These are phyloP conservation scores for Helianthus annuus DNA, from an alignment of 129 eudicot species.

Conservation along the genomic window DNA sequence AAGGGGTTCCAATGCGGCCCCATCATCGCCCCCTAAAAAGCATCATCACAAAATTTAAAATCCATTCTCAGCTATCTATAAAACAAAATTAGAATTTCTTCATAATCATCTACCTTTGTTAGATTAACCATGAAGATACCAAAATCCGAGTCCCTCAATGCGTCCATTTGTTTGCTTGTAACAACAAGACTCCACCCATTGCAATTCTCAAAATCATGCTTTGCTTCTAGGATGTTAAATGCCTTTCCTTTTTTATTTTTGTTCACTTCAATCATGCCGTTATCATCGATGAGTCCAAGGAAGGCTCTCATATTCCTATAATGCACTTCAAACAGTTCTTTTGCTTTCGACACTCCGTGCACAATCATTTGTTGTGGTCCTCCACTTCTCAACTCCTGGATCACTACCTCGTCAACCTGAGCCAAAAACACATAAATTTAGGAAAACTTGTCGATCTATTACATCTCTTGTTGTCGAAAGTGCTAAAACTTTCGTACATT, in stretches of 20 bases:
- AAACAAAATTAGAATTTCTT: too few species aligned
- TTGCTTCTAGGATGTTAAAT: constrained; percentile 53
- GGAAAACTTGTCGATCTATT: too few species aligned
- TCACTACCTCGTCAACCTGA: constrained; percentile 59
- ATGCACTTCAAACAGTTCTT: constrained; percentile 41
- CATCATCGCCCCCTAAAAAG: constrained; percentile 81
- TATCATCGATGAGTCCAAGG: constrained; percentile 33
- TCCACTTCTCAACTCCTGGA: constrained; percentile 49
- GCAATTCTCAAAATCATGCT: constrained; percentile 63
- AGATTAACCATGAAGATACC: constrained; percentile 80
- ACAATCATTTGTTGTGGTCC: constrained; percentile 51
- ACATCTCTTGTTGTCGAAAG: not conserved
- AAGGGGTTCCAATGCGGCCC: constrained; percentile 93
- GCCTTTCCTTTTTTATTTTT: constrained; percentile 32
- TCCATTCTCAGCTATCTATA: not conserved
- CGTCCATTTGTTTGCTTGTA: constrained; percentile 45
- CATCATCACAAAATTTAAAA: not conserved
- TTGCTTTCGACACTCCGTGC: constrained; percentile 40
- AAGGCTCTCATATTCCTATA: constrained; percentile 37
- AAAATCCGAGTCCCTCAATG: constrained; percentile 44
- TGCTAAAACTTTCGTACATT: constrained; percentile 23
- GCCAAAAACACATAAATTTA: not conserved
- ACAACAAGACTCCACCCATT: constrained; percentile 78
- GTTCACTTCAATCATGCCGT: constrained; percentile 28
- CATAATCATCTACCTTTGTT: constrained; percentile 42